Percentiles rank a stretch among this genome's conserved stretches.
phyloP scores from a whole-genome alignment of 2,329 filamentous ascomycete genomes.

The Cryphonectria naterciae region DNA sequence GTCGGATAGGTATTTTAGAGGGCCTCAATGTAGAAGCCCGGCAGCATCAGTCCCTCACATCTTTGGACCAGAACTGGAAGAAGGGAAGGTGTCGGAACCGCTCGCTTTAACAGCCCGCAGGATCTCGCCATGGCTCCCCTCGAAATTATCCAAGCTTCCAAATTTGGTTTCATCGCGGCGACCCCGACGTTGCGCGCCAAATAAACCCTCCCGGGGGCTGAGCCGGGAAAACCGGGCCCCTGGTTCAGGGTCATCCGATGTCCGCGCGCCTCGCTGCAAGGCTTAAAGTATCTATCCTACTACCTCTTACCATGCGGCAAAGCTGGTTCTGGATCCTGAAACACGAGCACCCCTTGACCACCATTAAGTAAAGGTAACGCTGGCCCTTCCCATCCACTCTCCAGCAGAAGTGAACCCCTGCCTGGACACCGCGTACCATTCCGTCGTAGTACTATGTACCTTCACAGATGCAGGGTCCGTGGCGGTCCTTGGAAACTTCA shows the following conservation, averaged over 20 bases:
- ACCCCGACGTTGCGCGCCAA: constrained; percentile 33
- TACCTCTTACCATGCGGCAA: constrained; percentile 28
- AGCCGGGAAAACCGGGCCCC: constrained; percentile 33
- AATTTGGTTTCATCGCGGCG: constrained; percentile 38
- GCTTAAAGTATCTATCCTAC: constrained; percentile 7
- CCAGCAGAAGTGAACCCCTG: constrained; percentile 26
- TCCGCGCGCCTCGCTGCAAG: constrained; percentile 37
- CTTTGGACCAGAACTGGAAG: background rate
- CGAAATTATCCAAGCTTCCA: constrained; percentile 37
- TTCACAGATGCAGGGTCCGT: constrained; percentile 37
- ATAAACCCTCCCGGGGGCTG: constrained; percentile 37
- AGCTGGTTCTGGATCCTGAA: background rate
- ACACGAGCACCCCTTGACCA: constrained; percentile 25
- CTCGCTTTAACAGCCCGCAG: constrained; percentile 33
- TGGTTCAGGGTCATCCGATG: constrained; percentile 39
- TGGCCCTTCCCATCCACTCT: constrained; percentile 5
- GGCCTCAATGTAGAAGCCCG: background rate
- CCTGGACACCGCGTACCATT: constrained; percentile 36
- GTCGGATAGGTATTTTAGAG: background rate
- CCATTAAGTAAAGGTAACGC: constrained; percentile 18
- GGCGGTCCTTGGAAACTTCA: constrained; percentile 33
- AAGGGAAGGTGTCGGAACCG: background rate
- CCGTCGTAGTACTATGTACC: constrained; percentile 35
- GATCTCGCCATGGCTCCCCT: constrained; percentile 38
- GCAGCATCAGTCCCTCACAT: background rate